These are phyloP conservation scores for Eimeria acervulina DNA, from an alignment of 169 alveolate species.

Conservation along the genomic window DNA sequence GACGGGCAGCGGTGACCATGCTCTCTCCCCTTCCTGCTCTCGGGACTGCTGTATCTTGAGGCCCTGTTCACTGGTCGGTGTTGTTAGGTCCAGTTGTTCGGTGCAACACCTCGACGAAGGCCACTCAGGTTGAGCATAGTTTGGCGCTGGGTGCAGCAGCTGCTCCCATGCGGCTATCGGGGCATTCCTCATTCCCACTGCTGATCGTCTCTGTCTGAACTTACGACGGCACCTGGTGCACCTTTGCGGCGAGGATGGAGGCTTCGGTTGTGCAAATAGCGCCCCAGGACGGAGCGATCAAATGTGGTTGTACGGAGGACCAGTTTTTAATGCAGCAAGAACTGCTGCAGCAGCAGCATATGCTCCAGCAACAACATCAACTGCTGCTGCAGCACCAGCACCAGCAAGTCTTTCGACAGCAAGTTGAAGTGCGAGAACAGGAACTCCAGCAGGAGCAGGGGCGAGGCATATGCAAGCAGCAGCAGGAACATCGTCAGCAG, in stretches of 20 bases:
- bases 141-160: constrained; percentile 14
- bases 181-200: constrained; percentile 20
- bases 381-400: constrained; percentile 31
- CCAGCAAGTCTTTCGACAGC: constrained; percentile 21
- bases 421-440: constrained; percentile 6
- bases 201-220: constrained; percentile 18
- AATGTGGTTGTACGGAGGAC: constrained; percentile 40
- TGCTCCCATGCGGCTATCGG: constrained; percentile 61
- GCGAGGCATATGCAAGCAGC: constrained; percentile 44
- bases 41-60: constrained; percentile 44
- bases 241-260: constrained; percentile 44
- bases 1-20: constrained; percentile 62
- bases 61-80: constrained; percentile 15
- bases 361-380: constrained; percentile 39
- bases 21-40: neutral
- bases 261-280: constrained; percentile 20
- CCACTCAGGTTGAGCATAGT: neutral
- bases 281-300: constrained; percentile 24
- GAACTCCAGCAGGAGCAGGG: constrained; percentile 47
- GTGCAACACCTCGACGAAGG: neutral
- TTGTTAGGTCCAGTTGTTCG: constrained; percentile 19
- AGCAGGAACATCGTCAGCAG: constrained; percentile 67
- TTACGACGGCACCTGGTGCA: neutral
- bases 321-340: constrained; percentile 48
- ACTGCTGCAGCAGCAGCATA: constrained; percentile 30